These are phyloP conservation scores for Colletotrichum cuscutae DNA, from an alignment of 2,329 filamentous ascomycete genomes.

Conservation along the genomic window DNA sequence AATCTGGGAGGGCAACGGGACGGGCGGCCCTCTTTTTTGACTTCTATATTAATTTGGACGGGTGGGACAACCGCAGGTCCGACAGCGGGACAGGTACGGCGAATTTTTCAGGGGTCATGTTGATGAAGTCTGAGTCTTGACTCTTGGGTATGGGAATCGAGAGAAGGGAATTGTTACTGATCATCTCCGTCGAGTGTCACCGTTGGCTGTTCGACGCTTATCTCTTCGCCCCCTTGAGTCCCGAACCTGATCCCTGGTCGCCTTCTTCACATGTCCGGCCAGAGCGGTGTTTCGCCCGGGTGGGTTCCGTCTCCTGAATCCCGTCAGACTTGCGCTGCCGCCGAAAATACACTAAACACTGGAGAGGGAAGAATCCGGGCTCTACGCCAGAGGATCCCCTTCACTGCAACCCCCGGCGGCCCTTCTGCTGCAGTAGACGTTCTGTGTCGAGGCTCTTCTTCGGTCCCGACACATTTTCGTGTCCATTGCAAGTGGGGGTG, in stretches of 20 bases:
- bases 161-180: background rate
- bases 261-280: constrained; percentile 26
- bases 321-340: background rate
- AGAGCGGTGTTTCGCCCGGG: constrained; percentile 30
- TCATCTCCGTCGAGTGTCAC: background rate
- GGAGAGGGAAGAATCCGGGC: background rate
- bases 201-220: background rate
- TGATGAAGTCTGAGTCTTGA: background rate
- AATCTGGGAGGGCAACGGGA: background rate
- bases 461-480: constrained; percentile 26
- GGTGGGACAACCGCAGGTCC: constrained; percentile 8
- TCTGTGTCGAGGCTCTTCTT: constrained; percentile 7
- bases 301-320: constrained; percentile 27
- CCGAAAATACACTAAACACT: background rate
- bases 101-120: background rate
- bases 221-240: background rate
- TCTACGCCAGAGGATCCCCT: background rate
- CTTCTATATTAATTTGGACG: constrained; percentile 28
- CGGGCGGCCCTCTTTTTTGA: constrained; percentile 25
- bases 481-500: constrained; percentile 17
- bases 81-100: constrained; percentile 13
- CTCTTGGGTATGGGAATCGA: background rate
- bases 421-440: constrained; percentile 15
- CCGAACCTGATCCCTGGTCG: background rate
- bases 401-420: constrained; percentile 11